A percentile compares a stretch with the other conserved stretches of the same genome.
Evolutionary conservation across 305 asterid species (phyloP).

Genomic region (Rubia balearica): DNA sequence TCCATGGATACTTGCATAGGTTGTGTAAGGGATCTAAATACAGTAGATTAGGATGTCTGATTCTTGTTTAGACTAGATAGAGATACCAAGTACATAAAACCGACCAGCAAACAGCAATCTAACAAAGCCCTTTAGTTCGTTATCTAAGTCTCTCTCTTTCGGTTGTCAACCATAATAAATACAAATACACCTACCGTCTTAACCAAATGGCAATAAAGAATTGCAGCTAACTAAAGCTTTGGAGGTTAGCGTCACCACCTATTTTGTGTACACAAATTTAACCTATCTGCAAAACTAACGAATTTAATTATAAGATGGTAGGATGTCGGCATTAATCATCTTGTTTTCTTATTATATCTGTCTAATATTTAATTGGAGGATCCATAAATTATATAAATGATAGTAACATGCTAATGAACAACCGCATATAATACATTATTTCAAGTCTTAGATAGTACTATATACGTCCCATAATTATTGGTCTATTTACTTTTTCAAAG

Average conservation of each 20-base stretch:
- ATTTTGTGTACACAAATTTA: not conserved
- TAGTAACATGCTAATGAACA: slow-evolving; percentile 13
- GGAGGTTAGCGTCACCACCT: not conserved
- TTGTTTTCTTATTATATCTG: not conserved
- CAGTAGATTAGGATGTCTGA: not conserved
- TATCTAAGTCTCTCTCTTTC: not conserved
- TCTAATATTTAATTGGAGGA: not conserved
- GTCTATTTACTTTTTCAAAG: too few species aligned
- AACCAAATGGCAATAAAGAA: slow-evolving; percentile 4
- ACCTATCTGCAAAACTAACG: not conserved
- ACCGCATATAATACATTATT: not conserved
- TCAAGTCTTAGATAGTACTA: not conserved
- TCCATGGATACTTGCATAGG: not conserved
- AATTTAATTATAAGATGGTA: not conserved
- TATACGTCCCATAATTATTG: too few species aligned
- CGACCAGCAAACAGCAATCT: not conserved
- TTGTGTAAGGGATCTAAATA: not conserved
- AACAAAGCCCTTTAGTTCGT: slow-evolving; percentile 3
- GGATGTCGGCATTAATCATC: not conserved
- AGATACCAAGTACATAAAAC: slow-evolving; percentile 1
- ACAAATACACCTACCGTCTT: not conserved
- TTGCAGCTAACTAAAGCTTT: not conserved
- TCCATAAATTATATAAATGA: not conserved
- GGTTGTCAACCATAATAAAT: slow-evolving; percentile 13
- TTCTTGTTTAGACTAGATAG: not conserved